phyloP scores from a whole-genome alignment of 2,329 filamentous ascomycete species.

The Coniochaeta sp. region DNA sequence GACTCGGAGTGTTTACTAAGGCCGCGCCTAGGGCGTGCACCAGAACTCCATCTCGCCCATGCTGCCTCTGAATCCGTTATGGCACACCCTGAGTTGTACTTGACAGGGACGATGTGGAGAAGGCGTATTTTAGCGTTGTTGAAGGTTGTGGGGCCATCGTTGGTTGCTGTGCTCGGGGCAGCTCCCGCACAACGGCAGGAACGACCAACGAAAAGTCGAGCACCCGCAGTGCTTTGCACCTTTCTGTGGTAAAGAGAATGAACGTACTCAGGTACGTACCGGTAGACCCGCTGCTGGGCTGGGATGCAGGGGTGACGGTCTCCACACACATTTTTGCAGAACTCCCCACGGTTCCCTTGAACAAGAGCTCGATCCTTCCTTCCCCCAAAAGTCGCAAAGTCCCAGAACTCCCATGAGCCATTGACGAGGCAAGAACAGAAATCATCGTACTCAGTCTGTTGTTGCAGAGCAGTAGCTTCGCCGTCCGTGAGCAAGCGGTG shows the following conservation, averaged over 20 bases:
- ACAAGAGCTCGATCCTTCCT: constrained; percentile 1
- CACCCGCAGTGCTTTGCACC: too few species aligned
- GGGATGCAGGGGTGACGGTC: not conserved
- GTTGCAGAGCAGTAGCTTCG: not conserved
- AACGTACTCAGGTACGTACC: not conserved
- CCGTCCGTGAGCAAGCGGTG: not conserved
- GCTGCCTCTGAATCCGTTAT: not conserved
- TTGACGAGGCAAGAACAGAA: not conserved
- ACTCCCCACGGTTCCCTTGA: not conserved
- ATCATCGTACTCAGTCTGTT: not conserved
- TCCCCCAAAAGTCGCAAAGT: not conserved
- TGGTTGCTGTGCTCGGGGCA: constrained; percentile 1
- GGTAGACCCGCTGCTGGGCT: not conserved
- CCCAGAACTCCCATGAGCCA: not conserved
- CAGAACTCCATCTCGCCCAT: not conserved
- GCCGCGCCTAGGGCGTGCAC: not conserved
- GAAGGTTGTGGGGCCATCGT: not conserved
- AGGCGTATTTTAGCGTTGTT: not conserved
- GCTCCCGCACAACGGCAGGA: not conserved
- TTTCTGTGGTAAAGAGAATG: not conserved
- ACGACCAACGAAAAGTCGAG: constrained; percentile 1
- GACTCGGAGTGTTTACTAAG: not conserved
- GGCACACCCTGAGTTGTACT: too few species aligned
- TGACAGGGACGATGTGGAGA: not conserved
- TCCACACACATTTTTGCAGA: not conserved